Base-by-base conservation (phyloP, 1,284 basidiomycete species). In the Ustilago hordei region DNA sequence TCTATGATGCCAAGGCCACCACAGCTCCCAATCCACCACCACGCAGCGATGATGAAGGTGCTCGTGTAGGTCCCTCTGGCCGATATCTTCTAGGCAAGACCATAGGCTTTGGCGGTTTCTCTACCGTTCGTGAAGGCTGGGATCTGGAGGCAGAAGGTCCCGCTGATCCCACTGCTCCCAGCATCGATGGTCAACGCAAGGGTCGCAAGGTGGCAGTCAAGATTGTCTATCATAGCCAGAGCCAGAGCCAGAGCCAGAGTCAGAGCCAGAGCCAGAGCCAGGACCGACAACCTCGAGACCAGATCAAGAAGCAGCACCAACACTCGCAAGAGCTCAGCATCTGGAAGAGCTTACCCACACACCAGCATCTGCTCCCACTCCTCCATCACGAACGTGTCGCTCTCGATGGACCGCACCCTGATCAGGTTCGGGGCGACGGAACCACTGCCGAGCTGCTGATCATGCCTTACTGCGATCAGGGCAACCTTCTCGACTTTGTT, bases 51-150 rank as follows among this genome's bases (percentile, higher is more conserved):
- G 76, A 82, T 5, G 73, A 83, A 57, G 81, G 81, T 13, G 70
- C 77, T 3, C 60, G 64, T 7, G 60, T 83, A n/a, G 80, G 79
- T 6, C 80, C 80, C 4, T 64, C 61, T 0, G 71, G 69, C 13
- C 59, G 87, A n/a, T 96, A 95, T 84, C 90, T 90, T 6, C 89
- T 98, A 0, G 94, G 93, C 23, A 89, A 89, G 55, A 88, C 93
- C 76, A 90, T 98, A 11, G 95, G 93, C 17, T 89, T 90, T 61
- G 95, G 95, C 7, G 93, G 91, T 8, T 95, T 95, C 85, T 94
- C 93, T n/a, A 91, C 91, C 48, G 93, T 98, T 55, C 89, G 93
- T 52, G 90, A 91, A 45, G 95, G 64, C 12, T 83, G 69, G 76
- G 81, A 82, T 55, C 55, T 79, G 12, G 64, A 70, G 32, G 66